Base-by-base conservation (phyloP, 352 stramenopile genomes). In the Globisporangium barbulae region DNA sequence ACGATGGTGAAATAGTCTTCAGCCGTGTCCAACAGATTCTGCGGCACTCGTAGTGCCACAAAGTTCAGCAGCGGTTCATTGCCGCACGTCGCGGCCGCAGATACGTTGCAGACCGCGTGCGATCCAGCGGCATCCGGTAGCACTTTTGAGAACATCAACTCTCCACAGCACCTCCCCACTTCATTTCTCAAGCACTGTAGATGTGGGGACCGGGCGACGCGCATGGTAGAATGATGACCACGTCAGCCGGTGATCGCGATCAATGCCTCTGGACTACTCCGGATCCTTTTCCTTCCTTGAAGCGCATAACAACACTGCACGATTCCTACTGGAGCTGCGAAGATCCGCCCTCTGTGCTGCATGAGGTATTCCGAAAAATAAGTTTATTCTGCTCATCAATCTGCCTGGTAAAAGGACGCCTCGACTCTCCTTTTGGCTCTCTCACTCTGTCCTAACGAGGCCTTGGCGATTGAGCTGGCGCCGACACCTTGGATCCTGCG, bases 321-420 rank as follows among this genome's bases (percentile, higher is more conserved):
- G 35, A 13, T 12, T 9, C 10, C 13, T 41, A 12, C 8, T 15
- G 13, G 35, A 41, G 35, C 12, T 41, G 35, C 4, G 35, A 9
- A 3, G 35, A 41, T 41, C 35, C 8, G 13, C 13, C 39, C 39
- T 45, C 6, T 25, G 5, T 5, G 13, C 28, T 33, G 10, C 49
- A 55, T 55, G 22, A 10, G 9, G 48, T 60, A 60, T 39, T 60
- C 37, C 37, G 54, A 50, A 50, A 56, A 60, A 48, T 50, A 49
- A 60, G 28, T 59, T 39, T 48, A 59, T 45, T 59, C 25, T 39
- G 17, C n/a, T 50, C 54, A 22, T 45, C n/a, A 37, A 37, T 39
- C 33, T 45, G 3, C 22, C 25, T 42, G n/a, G 28, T 17, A 22
- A 19, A 42, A n/a, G 41, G 17, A 3, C 3, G 5, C 41, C 17